A percentile compares a stretch with the other conserved stretches of the same genome.
Evolutionary conservation across 148 eudicot species (phyloP).

Genomic region (Dysphania ambrosioides): DNA sequence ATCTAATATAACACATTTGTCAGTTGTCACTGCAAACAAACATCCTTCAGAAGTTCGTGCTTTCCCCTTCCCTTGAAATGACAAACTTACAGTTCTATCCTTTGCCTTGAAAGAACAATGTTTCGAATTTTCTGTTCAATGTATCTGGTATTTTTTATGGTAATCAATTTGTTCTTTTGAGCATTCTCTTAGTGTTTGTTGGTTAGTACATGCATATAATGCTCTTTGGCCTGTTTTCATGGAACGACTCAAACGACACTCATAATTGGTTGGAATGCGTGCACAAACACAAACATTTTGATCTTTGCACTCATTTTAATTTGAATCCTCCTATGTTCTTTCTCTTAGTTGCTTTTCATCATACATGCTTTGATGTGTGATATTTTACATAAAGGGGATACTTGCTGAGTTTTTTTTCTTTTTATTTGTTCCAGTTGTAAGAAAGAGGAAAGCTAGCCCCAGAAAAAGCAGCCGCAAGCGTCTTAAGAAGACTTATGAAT

Average conservation of each 20-base stretch:
- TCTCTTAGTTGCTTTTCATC: background rate
- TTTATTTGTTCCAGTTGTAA: slow-evolving; percentile 11
- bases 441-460: slow-evolving; percentile 30
- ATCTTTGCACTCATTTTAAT: background rate
- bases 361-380: background rate
- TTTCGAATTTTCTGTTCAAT: background rate
- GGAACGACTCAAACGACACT: background rate
- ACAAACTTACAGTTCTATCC: background rate
- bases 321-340: background rate
- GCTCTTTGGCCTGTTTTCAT: background rate
- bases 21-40: background rate
- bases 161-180: background rate
- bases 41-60: background rate
- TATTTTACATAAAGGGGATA: background rate
- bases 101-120: background rate
- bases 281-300: background rate
- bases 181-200: background rate
- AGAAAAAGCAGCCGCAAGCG: slow-evolving; percentile 33
- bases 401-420: background rate
- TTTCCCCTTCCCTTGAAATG: background rate
- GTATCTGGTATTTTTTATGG: background rate
- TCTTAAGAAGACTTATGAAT: slow-evolving; percentile 49
- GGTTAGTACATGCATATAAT: background rate
- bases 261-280: background rate
- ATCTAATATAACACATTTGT: no score